Evolutionary conservation across 116 monocot genomes (phyloP), one percentile per base, ranked within the genome.

Genomic region (Posidonia oceanica): DNA sequence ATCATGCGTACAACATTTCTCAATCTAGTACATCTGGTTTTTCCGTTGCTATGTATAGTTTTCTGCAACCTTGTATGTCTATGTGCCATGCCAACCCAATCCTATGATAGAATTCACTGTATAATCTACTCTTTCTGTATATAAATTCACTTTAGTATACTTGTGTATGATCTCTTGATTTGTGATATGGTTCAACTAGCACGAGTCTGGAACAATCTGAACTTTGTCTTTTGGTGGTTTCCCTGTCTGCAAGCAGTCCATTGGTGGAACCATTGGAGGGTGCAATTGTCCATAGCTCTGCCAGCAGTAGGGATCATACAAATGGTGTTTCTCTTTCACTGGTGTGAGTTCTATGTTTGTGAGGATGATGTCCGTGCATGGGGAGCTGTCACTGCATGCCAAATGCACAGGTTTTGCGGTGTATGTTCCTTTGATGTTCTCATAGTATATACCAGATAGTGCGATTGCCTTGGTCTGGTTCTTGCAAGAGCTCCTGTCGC

Each of bases 381-480:
- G 96, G 3, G 61, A 36, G 63, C 55, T 59, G 38, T 96, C 89
- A 23, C 91, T 91, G 81, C 96, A 96, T 37, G 96, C 96, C 22
- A 96, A 63, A 75, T 91, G 83, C 36, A 85, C 81, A 0, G 91
- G 96, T 65, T 86, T 77, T 39, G 73, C 79, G 0, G 96, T 96
- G 68, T 76, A 96, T 0, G 96, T 86, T 36, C 96, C 96, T 56
- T 20, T 78, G 64, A 96, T 81, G 65, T 69, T 78, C 55, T 91
- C 79, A 55, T 86, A 96, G 22, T 79, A 65, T 15, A 91, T 78
- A 41, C 77, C 72, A 38, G 91, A 88, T 36, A 96, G 39, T 21
- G 79, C 83, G 56, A 96, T 89, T 7, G 88, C 91, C 3, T 84
- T 81, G 40, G 91, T 81, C 71, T 91, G 88, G 63, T 91, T 96